Percentiles rank a stretch among this genome's conserved stretches.
Evolutionary conservation across 306 rosid species (phyloP).

Genomic region (Dalbergia cochinchinensis): DNA sequence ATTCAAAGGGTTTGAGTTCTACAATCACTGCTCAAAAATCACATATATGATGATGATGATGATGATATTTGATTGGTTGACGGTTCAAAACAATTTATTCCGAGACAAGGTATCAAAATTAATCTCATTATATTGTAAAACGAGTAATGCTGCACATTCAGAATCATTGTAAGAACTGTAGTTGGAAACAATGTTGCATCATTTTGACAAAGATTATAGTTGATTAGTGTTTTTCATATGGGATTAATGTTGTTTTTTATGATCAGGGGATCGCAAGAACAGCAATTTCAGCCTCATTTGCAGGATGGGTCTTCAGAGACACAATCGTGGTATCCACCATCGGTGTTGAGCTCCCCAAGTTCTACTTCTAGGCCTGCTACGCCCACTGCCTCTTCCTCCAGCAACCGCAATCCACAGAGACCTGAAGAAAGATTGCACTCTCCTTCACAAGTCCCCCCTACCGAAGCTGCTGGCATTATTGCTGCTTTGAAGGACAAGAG

Average conservation of each 20-base stretch:
- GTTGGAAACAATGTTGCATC: no score
- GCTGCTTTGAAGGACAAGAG: constrained; percentile 81
- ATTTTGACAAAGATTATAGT: neutral
- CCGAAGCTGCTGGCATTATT: constrained; percentile 81
- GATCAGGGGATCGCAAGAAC: constrained; percentile 87
- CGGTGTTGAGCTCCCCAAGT: constrained; percentile 59
- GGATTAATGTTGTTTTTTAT: neutral
- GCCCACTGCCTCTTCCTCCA: constrained; percentile 56
- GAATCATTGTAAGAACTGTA: no score
- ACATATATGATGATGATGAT: no score
- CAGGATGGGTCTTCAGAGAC: constrained; percentile 59
- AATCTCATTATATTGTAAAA: no score
- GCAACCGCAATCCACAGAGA: constrained; percentile 34
- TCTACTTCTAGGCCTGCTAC: constrained; percentile 72
- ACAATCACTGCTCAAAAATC: no score
- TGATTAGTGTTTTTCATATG: neutral
- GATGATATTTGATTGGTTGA: no score
- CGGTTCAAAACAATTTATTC: no score
- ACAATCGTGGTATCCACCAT: constrained; percentile 84
- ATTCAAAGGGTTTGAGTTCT: no score
- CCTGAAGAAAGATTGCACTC: constrained; percentile 2
- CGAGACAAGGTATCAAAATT: no score
- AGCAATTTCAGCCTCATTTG: constrained; percentile 50
- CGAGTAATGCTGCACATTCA: no score
- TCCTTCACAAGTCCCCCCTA: constrained; percentile 69